A percentile compares a stretch with the other conserved stretches of the same genome.
phyloP scores from a whole-genome alignment of 1,284 basidiomycete genomes.

The Abortiporus biennis region DNA sequence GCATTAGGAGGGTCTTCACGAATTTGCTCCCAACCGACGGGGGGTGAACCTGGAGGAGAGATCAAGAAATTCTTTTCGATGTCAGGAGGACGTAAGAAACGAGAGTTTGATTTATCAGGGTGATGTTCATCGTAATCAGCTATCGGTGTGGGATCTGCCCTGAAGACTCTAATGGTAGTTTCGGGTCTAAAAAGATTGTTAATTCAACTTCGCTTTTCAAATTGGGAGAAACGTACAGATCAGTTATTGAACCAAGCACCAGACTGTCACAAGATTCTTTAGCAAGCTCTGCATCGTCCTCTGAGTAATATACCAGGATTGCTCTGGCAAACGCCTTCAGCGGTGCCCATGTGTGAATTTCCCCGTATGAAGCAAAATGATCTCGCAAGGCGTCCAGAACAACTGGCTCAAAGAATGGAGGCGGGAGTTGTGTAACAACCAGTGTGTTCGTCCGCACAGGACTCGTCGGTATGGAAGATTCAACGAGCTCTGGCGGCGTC shows the following conservation, averaged over 20 bases:
- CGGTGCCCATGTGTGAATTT: constrained; percentile 83
- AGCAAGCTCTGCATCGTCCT: constrained; percentile 59
- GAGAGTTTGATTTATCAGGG: constrained; percentile 22
- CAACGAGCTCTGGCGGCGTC: constrained; percentile 11
- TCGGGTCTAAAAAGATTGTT: constrained; percentile 34
- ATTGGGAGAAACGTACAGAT: constrained; percentile 39
- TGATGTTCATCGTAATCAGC: constrained; percentile 35
- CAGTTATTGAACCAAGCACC: constrained; percentile 41
- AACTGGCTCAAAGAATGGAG: constrained; percentile 55
- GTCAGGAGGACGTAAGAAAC: constrained; percentile 72
- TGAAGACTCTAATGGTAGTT: constrained; percentile 68
- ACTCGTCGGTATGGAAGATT: constrained; percentile 15
- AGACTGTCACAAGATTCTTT: constrained; percentile 61
- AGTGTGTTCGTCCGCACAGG: constrained; percentile 29
- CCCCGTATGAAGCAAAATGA: constrained; percentile 71
- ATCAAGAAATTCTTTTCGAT: constrained; percentile 94
- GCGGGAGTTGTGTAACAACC: constrained; percentile 27
- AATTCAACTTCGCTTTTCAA: too few relatives aligned
- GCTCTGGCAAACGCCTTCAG: constrained; percentile 76
- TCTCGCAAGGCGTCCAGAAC: constrained; percentile 60
- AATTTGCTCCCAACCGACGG: constrained; percentile 94
- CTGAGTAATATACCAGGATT: constrained; percentile 70
- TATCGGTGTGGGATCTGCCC: constrained; percentile 71
- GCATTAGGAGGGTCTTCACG: constrained; percentile 90
- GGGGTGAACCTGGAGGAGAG: constrained; percentile 96